Base-by-base conservation (phyloP, 495 filamentous ascomycete genomes). In the Hypoxylon cercidicola region DNA sequence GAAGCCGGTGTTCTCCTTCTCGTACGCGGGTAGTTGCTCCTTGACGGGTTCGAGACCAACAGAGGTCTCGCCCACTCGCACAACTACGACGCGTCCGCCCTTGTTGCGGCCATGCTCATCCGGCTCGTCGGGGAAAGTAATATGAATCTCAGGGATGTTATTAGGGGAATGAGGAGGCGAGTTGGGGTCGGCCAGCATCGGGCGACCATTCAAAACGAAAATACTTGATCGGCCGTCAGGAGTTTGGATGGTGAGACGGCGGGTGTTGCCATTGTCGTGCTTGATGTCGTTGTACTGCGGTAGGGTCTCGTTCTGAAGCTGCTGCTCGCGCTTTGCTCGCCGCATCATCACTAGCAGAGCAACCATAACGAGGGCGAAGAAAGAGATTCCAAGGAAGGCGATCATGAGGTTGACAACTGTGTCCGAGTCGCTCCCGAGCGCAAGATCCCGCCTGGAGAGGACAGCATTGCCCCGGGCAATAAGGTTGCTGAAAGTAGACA, bases 81-180 rank as follows among this genome's bases (percentile, higher is more conserved):
- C 94, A 10, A 98, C 85, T n/a, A 99, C 90, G 21, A 97, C 90
- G 9, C 92, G 85, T 23, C 93, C 93, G 47, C 89, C 93, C 79
- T 89, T 91, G 60, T 85, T 85, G 74, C 90, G 90, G 55, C 96
- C 96, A 43, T 88, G 86, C 66, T 97, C 90, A 69, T 93, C 94
- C 51, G 90, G 86, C 82, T 98, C 94, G 66, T 99, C 95, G 12
- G 95, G 95, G 80, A 99, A 97, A 0, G 95, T 99, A 72, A 99
- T 97, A 75, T 93, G 92, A 71, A 99, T 99, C 77, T 97, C 92
- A 10, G 95, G 95, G 11, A 98, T 86, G 55, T 83, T 82, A 65
- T 79, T 83, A n/a, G 92, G 91, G 56, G 91, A 93, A 44, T 88
- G 76, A 23, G 93, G 92, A 13, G 92, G 91, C 40, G 85, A 88